Conservation (phyloP, 2,329 filamentous ascomycete species). For the Penicillium sp. region DNA sequence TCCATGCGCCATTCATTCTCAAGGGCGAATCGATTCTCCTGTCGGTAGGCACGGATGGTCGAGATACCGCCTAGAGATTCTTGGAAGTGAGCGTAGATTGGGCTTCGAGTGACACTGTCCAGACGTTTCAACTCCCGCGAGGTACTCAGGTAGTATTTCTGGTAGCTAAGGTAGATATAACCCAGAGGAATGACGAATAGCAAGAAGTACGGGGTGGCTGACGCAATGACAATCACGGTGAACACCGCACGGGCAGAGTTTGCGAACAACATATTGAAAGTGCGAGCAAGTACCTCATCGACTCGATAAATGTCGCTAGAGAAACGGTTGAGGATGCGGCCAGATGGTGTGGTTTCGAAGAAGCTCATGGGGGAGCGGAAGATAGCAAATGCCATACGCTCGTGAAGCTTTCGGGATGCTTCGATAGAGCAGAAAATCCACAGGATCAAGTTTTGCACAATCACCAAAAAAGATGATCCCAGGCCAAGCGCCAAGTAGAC, state of each 20-base stretch:
- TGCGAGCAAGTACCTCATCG: conserved; percentile 89
- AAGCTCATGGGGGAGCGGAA: conserved; percentile 98
- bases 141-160: conserved; percentile 93
- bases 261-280: conserved; percentile 94
- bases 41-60: conserved; percentile 91
- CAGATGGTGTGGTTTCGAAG: conserved; percentile 94
- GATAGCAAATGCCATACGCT: conserved; percentile 94
- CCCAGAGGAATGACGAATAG: conserved; percentile 76
- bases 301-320: conserved; percentile 70
- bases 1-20: conserved; percentile 99
- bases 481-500: conserved; percentile 95
- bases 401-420: conserved; percentile 93
- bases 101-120: conserved; percentile 91
- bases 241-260: conserved; percentile 74
- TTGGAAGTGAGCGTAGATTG: conserved; percentile 97
- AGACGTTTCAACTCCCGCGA: conserved; percentile 94
- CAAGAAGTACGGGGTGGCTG: conserved; percentile 75
- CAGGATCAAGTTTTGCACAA: conserved; percentile 87
- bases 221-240: conserved; percentile 80
- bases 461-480: conserved; percentile 77
- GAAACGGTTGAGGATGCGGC: conserved; percentile 95
- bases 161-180: conserved; percentile 83
- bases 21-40: conserved; percentile 78
- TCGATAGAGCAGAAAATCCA: conserved; percentile 99
- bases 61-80: conserved; percentile 91